Evolutionary conservation across 78 protist species (phyloP).

Genomic region (Pigoraptor vietnamica): DNA sequence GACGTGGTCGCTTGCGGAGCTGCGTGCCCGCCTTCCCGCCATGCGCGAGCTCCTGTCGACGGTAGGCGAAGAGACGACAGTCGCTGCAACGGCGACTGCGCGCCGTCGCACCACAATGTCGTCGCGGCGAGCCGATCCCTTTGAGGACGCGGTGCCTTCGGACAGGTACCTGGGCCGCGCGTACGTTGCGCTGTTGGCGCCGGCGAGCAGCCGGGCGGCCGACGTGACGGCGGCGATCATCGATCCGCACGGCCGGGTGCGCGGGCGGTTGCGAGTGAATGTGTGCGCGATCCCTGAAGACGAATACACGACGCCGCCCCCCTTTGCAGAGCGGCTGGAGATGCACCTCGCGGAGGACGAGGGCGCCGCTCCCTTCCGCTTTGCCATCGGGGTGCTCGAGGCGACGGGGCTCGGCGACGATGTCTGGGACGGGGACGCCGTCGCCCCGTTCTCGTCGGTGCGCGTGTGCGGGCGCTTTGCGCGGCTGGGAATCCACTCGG

Average conservation of each 20-base stretch:
- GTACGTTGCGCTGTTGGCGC: not conserved
- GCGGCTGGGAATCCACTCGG: not conserved
- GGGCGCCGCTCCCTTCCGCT: not conserved
- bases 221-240: not conserved
- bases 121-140: not conserved
- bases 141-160: not conserved
- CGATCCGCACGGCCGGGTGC: not conserved
- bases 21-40: not conserved
- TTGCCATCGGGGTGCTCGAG: not conserved
- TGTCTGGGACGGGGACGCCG: not conserved
- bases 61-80: not conserved
- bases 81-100: no score
- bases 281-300: not conserved
- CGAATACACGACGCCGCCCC: not conserved
- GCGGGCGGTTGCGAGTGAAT: not conserved
- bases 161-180: not conserved
- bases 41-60: not conserved
- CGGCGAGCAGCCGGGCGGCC: not conserved
- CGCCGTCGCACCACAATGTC: not conserved
- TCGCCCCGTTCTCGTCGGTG: not conserved
- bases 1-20: not conserved
- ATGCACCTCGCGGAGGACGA: not conserved
- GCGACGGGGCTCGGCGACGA: not conserved
- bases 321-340: not conserved
- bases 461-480: not conserved